A percentile compares a stretch with the other conserved stretches of the same genome.
Conservation (phyloP, 2,329 filamentous ascomycete genomes). For the Grosmannia penicillata region DNA sequence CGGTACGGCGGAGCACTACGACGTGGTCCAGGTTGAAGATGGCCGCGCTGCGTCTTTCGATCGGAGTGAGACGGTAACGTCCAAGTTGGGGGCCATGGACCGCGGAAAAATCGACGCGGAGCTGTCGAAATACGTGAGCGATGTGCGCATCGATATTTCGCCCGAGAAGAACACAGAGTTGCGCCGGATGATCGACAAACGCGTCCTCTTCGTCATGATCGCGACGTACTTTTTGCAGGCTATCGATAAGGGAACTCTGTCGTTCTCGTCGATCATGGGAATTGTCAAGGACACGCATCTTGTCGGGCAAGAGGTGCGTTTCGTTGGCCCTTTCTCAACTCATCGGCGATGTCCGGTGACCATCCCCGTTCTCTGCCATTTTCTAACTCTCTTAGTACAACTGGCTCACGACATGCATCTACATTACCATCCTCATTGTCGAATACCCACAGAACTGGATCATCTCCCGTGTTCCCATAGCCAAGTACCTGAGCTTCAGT, state of each 20-base stretch:
- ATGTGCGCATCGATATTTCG: conserved; percentile 39
- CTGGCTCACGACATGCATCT: conserved; percentile 63
- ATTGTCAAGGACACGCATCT: conserved; percentile 36
- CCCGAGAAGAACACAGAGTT: conserved; percentile 45
- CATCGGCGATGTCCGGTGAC: too few species aligned
- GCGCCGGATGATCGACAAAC: conserved; percentile 49
- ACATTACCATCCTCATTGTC: conserved; percentile 54
- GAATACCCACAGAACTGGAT: conserved; percentile 55
- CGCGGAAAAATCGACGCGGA: conserved; percentile 38
- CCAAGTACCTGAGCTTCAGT: conserved; percentile 49
- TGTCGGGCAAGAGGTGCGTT: conserved; percentile 16
- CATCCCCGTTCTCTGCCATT: not conserved
- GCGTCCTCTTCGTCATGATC: conserved; percentile 57
- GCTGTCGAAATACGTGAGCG: conserved; percentile 52
- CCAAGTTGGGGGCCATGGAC: not conserved
- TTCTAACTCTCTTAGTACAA: conserved; percentile 33
- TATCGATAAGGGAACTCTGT: conserved; percentile 53
- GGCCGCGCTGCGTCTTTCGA: not conserved
- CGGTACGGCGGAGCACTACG: too few species aligned
- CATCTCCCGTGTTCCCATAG: conserved; percentile 42
- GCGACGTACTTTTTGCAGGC: conserved; percentile 59
- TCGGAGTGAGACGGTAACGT: not conserved
- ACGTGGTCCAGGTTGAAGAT: not conserved
- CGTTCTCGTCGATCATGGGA: conserved; percentile 50
- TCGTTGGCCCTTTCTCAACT: not conserved